Base-by-base conservation (phyloP, 2,329 filamentous ascomycete genomes). In the Cladosporium phlei region DNA sequence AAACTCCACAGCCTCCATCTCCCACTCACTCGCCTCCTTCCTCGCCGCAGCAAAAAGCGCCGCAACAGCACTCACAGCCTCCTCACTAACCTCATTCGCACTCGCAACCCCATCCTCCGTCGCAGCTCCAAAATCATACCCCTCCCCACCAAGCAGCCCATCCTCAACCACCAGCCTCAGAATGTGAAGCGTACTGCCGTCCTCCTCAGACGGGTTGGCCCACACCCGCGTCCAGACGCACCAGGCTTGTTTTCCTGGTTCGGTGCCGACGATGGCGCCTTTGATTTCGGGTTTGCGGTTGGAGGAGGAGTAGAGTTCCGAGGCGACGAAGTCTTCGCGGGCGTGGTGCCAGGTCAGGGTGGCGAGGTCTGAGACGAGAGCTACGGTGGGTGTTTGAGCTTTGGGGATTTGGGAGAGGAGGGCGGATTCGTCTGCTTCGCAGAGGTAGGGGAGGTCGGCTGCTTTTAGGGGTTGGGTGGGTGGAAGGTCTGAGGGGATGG, bases 311-410 rank as follows among this genome's bases (percentile, higher is more conserved):
- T 84, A 78, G 5, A 90, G 71, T 52, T 80, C 76, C 46, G 76
- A 73, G 4, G 77, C 78, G 59, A 91, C 83, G 64, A 86, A 93
- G 39, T 89, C 82, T 66, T 95, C 88, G 38, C 91, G 80, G 49
- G 82, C 80, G 63, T 88, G 80, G 65, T 91, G 84, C 88, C 88
- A 94, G 50, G 76, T 68, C 55, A 89, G 76, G 5, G 81, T 80
- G 47, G 83, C 77, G 50, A 78, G 66, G 57, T 88, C 79, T 0
- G 88, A 86, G 38, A 81, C 56, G 52, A 90, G 69, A 30, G 87
- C 85, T 30, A 93, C 76, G 17, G 71, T 67, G 20, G 20, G 47
- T 28, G 17, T 28, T 59, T 61, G 59, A 58, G 57, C 57, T 51
- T 56, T 55, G 16, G 66, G 54, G n/a, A 88, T 69, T 8, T 71